Base-by-base conservation (phyloP, 495 filamentous ascomycete genomes). In the Trichoderma parareesei region DNA sequence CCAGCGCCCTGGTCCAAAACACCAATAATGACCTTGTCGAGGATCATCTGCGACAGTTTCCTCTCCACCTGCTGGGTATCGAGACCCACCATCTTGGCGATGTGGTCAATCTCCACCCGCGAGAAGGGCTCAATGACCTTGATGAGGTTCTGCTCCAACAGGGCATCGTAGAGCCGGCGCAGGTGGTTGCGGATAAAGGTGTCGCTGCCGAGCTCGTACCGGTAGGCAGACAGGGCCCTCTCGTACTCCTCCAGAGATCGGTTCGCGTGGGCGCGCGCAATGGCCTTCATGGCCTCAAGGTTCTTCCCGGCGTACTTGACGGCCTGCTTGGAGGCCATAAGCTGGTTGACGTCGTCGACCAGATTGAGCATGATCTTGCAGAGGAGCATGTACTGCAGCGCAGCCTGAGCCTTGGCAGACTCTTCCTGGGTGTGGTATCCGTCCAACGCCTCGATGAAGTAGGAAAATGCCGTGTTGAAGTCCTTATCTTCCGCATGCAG, bases 311-410 rank as follows among this genome's bases (percentile, higher is more conserved):
- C 93, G 75, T 98, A 97, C 77, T 95, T 94, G 70, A 92, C 84
- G 40, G 94, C 94, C 74, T 96, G 91, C 82, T 98, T 98, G 57
- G 90, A 92, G 16, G 88, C 86, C 85, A 98, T 89, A 63, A 98
- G 81, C 71, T 86, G 83, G 77, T 92, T 93, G 72, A 99, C 93
- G 77, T 99, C 94, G 80, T 97, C 92, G 67, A 85, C 91, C 41
- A 93, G 79, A 79, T 99, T 99, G 67, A 97, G 82, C 94, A 99
- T 98, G 79, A 99, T 95, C 82, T 98, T 97, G 84, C 94, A 98
- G 38, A 99, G 86, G 42, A 99, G 83, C 95, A 99, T 98, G 83
- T 99, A 99, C 78, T 99, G 96, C 67, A 99, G 80, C 37, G 94
- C 90, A 9, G 93, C 88, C 9, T 92, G 93, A 5, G 94, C 94